Conservation (phyloP, 257 asterid genomes). For the Jaltomata sinuosa region DNA sequence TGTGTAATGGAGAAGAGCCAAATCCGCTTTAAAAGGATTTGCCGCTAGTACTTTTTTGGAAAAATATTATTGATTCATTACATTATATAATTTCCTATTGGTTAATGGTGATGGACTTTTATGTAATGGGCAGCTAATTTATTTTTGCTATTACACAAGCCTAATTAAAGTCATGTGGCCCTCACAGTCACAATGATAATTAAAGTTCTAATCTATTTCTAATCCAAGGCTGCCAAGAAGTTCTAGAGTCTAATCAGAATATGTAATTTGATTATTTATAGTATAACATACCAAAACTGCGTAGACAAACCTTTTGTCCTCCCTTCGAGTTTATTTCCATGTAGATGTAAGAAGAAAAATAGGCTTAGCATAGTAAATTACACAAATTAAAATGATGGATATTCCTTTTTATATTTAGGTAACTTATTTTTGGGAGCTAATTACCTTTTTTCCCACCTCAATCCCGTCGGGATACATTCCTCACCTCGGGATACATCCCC, state of each 20-base stretch:
- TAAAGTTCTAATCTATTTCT: background rate
- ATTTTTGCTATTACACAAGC: background rate
- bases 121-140: background rate
- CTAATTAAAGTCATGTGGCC: background rate
- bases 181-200: background rate
- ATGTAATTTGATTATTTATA: background rate
- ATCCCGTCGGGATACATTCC: no score
- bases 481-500: no score
- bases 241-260: background rate
- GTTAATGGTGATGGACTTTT: background rate
- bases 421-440: background rate
- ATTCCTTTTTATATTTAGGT: background rate
- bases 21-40: conserved; percentile 3
- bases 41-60: background rate
- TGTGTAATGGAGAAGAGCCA: no score
- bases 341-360: background rate
- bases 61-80: background rate
- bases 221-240: background rate
- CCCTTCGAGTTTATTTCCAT: conserved; percentile 13
- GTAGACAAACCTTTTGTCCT: conserved; percentile 10
- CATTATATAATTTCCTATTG: background rate
- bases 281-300: conserved; percentile 7
- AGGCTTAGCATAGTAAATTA: background rate
- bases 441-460: no score
- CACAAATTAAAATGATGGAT: background rate